A percentile compares a stretch with the other conserved stretches of the same genome.
phyloP scores from a whole-genome alignment of 257 asterid genomes.

The Misopates orontium region DNA sequence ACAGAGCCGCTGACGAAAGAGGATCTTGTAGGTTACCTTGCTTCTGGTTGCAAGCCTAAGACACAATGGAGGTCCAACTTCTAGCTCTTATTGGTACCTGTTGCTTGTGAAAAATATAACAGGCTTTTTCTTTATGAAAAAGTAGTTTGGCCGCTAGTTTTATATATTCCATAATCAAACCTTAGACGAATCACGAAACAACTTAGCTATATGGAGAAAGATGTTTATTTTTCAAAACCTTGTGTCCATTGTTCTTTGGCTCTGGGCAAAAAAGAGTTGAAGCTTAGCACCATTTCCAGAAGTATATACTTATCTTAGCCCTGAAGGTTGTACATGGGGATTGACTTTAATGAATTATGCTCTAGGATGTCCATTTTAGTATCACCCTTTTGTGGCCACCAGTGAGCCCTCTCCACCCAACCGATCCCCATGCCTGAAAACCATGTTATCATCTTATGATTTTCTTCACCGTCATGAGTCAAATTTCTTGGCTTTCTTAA shows the following conservation, averaged over 20 bases:
- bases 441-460: neutral
- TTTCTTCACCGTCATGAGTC: neutral
- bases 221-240: too few relatives aligned
- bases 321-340: neutral
- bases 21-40: conserved; percentile 82
- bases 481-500: neutral
- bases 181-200: neutral
- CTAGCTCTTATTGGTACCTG: conserved; percentile 48
- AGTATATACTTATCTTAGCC: neutral
- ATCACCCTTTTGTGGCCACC: neutral
- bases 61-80: conserved; percentile 89
- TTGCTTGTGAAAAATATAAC: conserved; percentile 11
- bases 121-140: neutral
- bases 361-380: neutral
- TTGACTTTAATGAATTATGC: neutral
- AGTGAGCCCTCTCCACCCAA: neutral
- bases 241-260: neutral
- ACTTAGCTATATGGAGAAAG: neutral
- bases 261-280: neutral
- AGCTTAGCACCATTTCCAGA: neutral
- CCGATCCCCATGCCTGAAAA: neutral
- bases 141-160: conserved; percentile 17
- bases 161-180: conserved; percentile 7
- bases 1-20: conserved; percentile 86
- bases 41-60: conserved; percentile 97